A percentile compares a stretch with the other conserved stretches of the same genome.
These are phyloP conservation scores for Periconia macrospinosa DNA, from an alignment of 2,329 filamentous ascomycete genomes.

Conservation along the genomic window DNA sequence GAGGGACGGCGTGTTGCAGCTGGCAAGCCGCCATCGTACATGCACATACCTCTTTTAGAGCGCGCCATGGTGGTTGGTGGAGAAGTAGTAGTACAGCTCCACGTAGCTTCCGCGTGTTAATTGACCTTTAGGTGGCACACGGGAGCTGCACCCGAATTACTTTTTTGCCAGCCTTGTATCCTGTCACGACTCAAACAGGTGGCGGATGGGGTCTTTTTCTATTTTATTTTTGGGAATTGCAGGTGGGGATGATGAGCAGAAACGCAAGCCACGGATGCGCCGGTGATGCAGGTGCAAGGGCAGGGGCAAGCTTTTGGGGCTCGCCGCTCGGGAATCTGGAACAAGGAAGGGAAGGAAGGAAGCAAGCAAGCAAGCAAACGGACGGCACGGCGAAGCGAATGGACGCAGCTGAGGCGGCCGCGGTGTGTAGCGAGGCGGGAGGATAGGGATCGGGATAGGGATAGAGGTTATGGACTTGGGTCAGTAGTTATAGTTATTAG, in stretches of 20 bases:
- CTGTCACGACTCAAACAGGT: too few species aligned
- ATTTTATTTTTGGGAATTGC: background rate
- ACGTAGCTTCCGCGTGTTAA: background rate
- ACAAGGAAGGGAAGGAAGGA: conserved; percentile 26
- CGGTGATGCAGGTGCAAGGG: conserved; percentile 14
- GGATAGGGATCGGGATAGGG: conserved; percentile 1
- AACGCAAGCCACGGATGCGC: conserved; percentile 33
- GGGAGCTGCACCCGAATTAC: background rate
- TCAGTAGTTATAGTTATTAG: too few species aligned
- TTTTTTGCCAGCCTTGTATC: too few species aligned
- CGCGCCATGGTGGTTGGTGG: conserved; percentile 31
- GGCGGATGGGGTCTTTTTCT: background rate
- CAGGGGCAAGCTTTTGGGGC: conserved; percentile 1
- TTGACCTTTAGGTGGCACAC: background rate
- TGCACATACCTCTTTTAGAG: conserved; percentile 39
- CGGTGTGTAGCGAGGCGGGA: conserved; percentile 1
- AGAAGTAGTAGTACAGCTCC: background rate
- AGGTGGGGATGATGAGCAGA: conserved; percentile 1
- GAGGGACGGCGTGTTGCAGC: conserved; percentile 3
- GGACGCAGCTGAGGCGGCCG: background rate
- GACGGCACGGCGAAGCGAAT: background rate
- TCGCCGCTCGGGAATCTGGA: background rate
- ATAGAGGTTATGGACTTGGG: too few species aligned
- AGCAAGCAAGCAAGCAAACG: too few species aligned
- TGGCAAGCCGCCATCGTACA: conserved; percentile 5